phyloP scores from a whole-genome alignment of 352 stramenopile genomes.

The Phytophthora palmivora region DNA sequence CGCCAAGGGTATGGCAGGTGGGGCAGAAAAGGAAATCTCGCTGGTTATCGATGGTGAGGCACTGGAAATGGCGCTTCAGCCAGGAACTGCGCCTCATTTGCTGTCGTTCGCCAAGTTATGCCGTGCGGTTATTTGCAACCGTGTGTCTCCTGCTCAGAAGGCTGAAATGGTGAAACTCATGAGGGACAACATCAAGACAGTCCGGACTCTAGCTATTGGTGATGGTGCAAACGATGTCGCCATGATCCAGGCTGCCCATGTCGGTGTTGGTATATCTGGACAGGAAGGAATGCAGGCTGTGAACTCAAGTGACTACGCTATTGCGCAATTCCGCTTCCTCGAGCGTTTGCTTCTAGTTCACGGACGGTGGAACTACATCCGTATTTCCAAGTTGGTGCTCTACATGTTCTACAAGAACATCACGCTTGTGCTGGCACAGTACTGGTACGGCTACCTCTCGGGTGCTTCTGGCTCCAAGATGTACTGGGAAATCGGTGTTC shows the following conservation, averaged over 20 bases:
- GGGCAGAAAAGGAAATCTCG: conserved; percentile 55
- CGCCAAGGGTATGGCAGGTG: conserved; percentile 44
- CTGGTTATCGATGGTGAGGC: conserved; percentile 81
- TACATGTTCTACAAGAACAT: conserved; percentile 97
- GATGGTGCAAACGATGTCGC: conserved; percentile 95
- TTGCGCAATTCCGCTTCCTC: conserved; percentile 94
- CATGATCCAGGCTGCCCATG: conserved; percentile 95
- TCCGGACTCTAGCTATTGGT: conserved; percentile 89
- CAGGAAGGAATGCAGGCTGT: conserved; percentile 96
- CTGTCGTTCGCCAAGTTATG: conserved; percentile 73
- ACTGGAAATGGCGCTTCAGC: conserved; percentile 63
- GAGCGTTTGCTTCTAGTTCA: conserved; percentile 92
- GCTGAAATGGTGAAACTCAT: conserved; percentile 83
- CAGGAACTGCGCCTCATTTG: conserved; percentile 57
- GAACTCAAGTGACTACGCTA: conserved; percentile 94
- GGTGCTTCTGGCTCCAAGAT: conserved; percentile 92
- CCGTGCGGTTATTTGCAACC: conserved; percentile 85
- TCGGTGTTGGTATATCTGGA: conserved; percentile 94
- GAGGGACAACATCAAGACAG: conserved; percentile 57
- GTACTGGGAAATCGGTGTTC: conserved; percentile 87
- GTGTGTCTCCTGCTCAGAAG: conserved; percentile 88
- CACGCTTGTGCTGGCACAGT: conserved; percentile 89
- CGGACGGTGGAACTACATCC: conserved; percentile 92
- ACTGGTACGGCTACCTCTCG: conserved; percentile 93
- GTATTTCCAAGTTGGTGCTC: conserved; percentile 90